These are phyloP conservation scores for Saururus chinensis DNA, from an alignment of 164 flowering plant species.

Conservation along the genomic window DNA sequence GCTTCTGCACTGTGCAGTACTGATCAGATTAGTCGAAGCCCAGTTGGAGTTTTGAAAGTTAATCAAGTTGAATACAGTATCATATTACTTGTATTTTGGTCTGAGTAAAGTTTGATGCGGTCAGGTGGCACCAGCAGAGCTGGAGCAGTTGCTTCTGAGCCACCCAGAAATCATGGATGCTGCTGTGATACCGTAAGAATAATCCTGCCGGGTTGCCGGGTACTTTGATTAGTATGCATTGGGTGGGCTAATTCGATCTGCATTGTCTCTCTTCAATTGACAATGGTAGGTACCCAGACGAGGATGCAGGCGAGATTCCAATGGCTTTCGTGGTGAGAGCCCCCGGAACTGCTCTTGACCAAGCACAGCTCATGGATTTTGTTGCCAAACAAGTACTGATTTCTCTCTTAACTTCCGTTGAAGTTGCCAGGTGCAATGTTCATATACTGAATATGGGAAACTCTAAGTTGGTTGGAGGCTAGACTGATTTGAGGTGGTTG, in stretches of 20 bases:
- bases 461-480: not conserved
- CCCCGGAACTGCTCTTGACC: not conserved
- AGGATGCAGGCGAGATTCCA: conserved; percentile 6
- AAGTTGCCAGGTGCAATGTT: no score
- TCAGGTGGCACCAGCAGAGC: conserved; percentile 92
- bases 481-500: not conserved
- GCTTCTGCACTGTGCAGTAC: no score
- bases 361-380: conserved; percentile 1
- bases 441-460: not conserved
- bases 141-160: conserved; percentile 72
- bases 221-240: not conserved
- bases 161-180: conserved; percentile 70
- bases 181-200: conserved; percentile 77
- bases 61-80: not conserved
- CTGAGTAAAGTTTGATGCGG: not conserved
- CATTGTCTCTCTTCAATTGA: not conserved
- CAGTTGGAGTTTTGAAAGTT: not conserved
- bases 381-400: conserved; percentile 1
- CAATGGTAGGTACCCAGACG: conserved; percentile 19
- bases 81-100: not conserved
- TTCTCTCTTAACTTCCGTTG: not conserved
- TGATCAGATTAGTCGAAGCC: not conserved
- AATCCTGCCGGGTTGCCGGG: no score
- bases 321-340: conserved; percentile 6
- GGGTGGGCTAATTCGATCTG: not conserved